Percentiles rank a stretch among this genome's conserved stretches.
Conservation (phyloP, 345 rosid species). For the Pugionium dolabratum region DNA sequence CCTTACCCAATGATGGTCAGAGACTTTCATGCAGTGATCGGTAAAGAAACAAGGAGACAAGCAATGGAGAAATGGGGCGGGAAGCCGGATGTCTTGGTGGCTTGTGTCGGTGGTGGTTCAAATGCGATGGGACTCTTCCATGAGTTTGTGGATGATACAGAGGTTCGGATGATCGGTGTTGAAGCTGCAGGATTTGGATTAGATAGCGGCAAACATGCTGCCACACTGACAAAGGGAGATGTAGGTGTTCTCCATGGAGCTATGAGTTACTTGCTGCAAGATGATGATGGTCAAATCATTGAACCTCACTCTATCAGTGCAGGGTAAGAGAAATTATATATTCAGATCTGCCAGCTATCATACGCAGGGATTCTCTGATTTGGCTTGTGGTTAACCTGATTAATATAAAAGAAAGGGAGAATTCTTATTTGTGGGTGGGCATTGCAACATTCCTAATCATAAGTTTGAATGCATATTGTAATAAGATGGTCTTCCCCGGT, state of each 20-base stretch:
- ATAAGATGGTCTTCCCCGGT: too few relatives aligned
- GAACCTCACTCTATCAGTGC: slow-evolving; percentile 97
- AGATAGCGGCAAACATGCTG: slow-evolving; percentile 96
- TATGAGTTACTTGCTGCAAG: slow-evolving; percentile 93
- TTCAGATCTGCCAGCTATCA: too few relatives aligned
- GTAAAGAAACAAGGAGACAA: slow-evolving; percentile 83
- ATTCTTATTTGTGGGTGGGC: too few relatives aligned
- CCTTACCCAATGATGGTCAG: slow-evolving; percentile 98
- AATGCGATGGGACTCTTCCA: slow-evolving; percentile 97
- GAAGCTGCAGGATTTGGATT: slow-evolving; percentile 96
- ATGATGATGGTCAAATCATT: slow-evolving; percentile 90
- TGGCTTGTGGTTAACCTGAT: too few relatives aligned
- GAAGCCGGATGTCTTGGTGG: slow-evolving; percentile 90
- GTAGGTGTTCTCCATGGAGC: slow-evolving; percentile 96
- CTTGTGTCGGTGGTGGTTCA: slow-evolving; percentile 96
- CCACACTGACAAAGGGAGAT: slow-evolving; percentile 86
- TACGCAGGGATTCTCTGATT: too few relatives aligned
- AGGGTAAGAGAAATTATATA: slow-evolving; percentile 50
- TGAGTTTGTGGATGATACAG: slow-evolving; percentile 74
- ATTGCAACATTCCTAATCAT: too few relatives aligned
- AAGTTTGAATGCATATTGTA: too few relatives aligned
- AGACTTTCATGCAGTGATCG: slow-evolving; percentile 92
- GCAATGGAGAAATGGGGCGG: slow-evolving; percentile 96
- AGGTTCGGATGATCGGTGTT: slow-evolving; percentile 83
- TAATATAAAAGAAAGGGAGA: too few relatives aligned